Percentiles rank a stretch among this genome's conserved stretches.
Conservation (phyloP, 257 asterid genomes). For the Rhazya stricta region DNA sequence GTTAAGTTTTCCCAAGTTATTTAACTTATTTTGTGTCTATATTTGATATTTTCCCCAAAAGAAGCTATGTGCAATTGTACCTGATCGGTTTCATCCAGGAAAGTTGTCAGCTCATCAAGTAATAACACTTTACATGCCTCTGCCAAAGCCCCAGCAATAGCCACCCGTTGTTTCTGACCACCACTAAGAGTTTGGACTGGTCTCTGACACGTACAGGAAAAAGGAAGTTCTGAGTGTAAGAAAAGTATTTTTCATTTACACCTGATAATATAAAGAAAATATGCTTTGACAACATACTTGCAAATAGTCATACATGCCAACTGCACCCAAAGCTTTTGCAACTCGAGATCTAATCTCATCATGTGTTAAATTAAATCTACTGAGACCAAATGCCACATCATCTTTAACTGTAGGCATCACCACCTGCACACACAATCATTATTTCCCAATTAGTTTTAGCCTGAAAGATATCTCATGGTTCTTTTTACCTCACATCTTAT, state of each 20-base stretch:
- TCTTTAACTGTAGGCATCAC: conserved; percentile 99
- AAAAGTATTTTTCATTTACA: conserved; percentile 3
- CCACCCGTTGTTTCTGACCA: conserved; percentile 98
- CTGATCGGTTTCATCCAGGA: conserved; percentile 95
- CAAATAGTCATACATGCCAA: conserved; percentile 83
- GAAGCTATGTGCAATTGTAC: conserved; percentile 26
- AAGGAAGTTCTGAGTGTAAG: conserved; percentile 11
- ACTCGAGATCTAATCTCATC: conserved; percentile 60
- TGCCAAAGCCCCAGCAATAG: conserved; percentile 96
- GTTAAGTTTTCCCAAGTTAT: neutral
- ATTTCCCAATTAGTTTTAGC: neutral
- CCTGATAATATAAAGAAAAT: conserved; percentile 4
- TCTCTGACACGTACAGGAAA: conserved; percentile 37
- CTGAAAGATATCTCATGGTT: neutral
- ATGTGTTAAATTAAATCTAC: conserved; percentile 48
- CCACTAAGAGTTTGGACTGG: conserved; percentile 98
- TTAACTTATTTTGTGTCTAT: neutral
- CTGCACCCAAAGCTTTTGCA: conserved; percentile 75
- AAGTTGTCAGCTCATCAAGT: conserved; percentile 94
- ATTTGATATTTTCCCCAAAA: neutral
- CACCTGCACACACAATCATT: conserved; percentile 48
- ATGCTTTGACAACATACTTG: conserved; percentile 44
- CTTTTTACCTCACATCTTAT: neutral
- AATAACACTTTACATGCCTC: conserved; percentile 87
- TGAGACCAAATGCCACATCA: conserved; percentile 96